Percentiles rank a stretch among this genome's conserved stretches.
Conservation (phyloP, 768 basidiomycete species). For the Mycena chlorophos region DNA sequence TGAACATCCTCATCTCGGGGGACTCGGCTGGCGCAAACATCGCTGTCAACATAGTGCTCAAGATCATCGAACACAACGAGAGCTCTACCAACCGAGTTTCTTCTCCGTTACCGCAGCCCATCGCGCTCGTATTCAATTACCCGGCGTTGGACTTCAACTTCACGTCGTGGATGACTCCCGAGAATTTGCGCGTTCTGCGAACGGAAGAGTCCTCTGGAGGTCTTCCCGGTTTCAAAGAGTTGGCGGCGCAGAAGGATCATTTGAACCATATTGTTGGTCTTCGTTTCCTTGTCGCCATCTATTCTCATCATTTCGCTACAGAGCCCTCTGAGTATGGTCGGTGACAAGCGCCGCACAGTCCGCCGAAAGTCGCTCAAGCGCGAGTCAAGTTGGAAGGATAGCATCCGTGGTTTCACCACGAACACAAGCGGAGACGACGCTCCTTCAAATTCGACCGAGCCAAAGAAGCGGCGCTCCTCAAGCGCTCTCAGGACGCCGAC, state of each 20-base stretch:
- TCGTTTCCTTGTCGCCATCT: constrained; percentile 4
- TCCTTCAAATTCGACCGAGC: constrained; percentile 15
- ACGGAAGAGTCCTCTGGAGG: constrained; percentile 86
- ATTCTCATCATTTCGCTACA: constrained; percentile 20
- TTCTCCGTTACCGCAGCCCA: constrained; percentile 61
- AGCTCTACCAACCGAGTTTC: constrained; percentile 34
- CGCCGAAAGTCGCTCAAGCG: constrained; percentile 52
- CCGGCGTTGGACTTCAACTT: constrained; percentile 97
- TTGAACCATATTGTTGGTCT: constrained; percentile 60
- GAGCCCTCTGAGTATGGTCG: constrained; percentile 90
- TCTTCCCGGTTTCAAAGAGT: constrained; percentile 67
- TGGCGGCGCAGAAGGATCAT: constrained; percentile 84
- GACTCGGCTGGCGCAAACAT: constrained; percentile 97
- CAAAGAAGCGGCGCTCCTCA: constrained; percentile 25
- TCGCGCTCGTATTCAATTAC: constrained; percentile 86
- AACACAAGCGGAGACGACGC: constrained; percentile 39
- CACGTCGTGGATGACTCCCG: constrained; percentile 92
- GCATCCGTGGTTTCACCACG: constrained; percentile 49
- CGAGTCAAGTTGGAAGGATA: constrained; percentile 61
- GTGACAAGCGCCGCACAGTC: constrained; percentile 52
- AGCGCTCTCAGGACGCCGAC: constrained; percentile 32
- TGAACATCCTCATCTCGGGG: constrained; percentile 80
- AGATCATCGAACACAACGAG: constrained; percentile 70
- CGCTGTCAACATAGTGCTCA: constrained; percentile 80
- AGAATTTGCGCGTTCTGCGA: constrained; percentile 78